Evolutionary conservation across 2,329 filamentous ascomycete genomes (phyloP), one percentile per base, ranked within the genome.

Genomic region (Elsinoe batatas): DNA sequence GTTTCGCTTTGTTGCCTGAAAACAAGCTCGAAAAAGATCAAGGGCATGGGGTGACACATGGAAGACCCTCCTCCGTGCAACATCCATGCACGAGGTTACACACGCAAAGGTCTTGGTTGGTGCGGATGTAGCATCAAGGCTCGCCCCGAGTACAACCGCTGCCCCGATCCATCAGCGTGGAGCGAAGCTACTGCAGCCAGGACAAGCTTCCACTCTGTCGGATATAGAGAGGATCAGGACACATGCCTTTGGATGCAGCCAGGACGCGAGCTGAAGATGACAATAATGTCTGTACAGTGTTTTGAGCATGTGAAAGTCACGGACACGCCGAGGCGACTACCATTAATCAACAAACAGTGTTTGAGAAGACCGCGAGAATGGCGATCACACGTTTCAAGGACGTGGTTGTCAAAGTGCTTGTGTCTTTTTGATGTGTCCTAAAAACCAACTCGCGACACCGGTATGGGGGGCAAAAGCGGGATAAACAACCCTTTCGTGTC

Each of bases 381-480:
- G 32, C 47, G 47, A 51, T 51, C 47, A 51, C 33, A 51, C 47
- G 47, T 51, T 38, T 51, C 47, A 38, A 51, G 35, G 32, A 35
- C 33, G 17, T 37, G 30, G 47, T 36, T 36, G 47, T 51, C 15
- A 22, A 11, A 11, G 17, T 38, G 35, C 35, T 38, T 15, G 35
- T 38, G 47, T 30, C 13, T 51, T 22, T n/a, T 12, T 51, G 26
- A 36, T 38, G 18, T 51, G 17, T 38, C 37, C 17, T 35, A 33
- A 51, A 15, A n/a, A 32, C 47, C 4, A 36, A 20, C 32, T 13
- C 32, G 33, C 33, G 12, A 22, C 47, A 36, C 47, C 47, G 18
- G 13, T 36, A 38, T 38, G 33, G 32, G 26, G 47, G 47, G 33
- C 32, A 36, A 51, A 51, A 51, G 33, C 17, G 32, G 47, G 35